Conservation (phyloP, 1,139 yeast genomes). For the Taphrina populina region DNA sequence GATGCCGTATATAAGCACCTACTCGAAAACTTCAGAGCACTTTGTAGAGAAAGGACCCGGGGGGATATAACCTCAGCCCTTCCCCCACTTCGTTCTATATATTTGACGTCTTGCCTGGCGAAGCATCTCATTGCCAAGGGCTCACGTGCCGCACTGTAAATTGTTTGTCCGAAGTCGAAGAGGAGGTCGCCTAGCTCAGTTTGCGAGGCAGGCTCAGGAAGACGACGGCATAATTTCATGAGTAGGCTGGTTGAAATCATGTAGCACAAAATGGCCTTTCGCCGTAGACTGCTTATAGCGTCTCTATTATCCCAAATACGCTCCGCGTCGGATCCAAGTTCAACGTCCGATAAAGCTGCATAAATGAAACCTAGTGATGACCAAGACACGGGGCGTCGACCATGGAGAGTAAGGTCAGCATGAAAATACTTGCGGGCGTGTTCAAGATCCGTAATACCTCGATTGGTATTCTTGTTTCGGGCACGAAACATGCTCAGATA, state of each 20-base stretch:
- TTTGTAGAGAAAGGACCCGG: background rate
- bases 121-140: conserved; percentile 59
- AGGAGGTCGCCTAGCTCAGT: conserved; percentile 51
- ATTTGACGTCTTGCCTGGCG: conserved; percentile 10
- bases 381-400: conserved; percentile 82
- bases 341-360: conserved; percentile 80
- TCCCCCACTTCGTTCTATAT: conserved; percentile 5
- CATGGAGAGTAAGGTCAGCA: conserved; percentile 65
- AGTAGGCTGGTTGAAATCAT: conserved; percentile 67
- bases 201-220: conserved; percentile 14
- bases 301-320: conserved; percentile 64
- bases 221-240: conserved; percentile 41
- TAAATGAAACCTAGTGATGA: conserved; percentile 75
- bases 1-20: conserved; percentile 41
- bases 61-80: background rate
- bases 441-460: conserved; percentile 12
- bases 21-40: conserved; percentile 18
- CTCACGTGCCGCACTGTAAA: conserved; percentile 55
- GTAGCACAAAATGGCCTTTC: conserved; percentile 70
- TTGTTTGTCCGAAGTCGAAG: conserved; percentile 59
- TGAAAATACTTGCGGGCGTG: conserved; percentile 64
- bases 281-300: conserved; percentile 53
- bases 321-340: conserved; percentile 86
- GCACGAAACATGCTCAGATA: conserved; percentile 64
- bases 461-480: conserved; percentile 50